phyloP scores from a whole-genome alignment of 2,329 filamentous ascomycete species.

The Coleophoma eucalyptorum region DNA sequence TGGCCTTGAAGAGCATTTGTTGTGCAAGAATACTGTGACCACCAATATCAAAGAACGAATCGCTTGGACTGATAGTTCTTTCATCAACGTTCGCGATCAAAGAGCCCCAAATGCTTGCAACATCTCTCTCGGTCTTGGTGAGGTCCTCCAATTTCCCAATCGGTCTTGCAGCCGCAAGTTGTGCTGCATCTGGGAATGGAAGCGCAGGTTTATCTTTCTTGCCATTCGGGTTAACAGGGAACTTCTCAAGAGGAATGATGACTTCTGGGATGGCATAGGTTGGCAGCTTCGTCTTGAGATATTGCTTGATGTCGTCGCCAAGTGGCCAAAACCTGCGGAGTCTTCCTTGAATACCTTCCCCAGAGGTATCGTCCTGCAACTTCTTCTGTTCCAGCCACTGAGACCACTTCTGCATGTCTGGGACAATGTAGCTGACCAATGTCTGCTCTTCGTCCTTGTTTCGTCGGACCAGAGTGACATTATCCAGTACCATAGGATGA shows the following conservation, averaged over 20 bases:
- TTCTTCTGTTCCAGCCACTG: constrained; percentile 61
- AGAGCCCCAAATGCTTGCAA: constrained; percentile 73
- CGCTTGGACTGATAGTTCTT: constrained; percentile 60
- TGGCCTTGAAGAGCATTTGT: constrained; percentile 71
- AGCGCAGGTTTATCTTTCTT: constrained; percentile 78
- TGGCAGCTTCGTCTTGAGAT: constrained; percentile 69
- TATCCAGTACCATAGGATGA: constrained; percentile 75
- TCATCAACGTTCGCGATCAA: constrained; percentile 64
- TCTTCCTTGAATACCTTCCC: constrained; percentile 33
- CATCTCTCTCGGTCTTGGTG: constrained; percentile 55
- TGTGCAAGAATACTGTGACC: constrained; percentile 81
- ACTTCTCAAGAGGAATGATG: constrained; percentile 66
- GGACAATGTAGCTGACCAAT: constrained; percentile 86
- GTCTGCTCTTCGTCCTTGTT: constrained; percentile 82
- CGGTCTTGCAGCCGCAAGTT: constrained; percentile 54
- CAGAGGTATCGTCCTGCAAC: constrained; percentile 37
- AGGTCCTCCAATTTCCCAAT: constrained; percentile 37
- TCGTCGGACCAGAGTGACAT: constrained; percentile 78
- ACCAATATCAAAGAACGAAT: constrained; percentile 73
- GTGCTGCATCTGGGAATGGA: constrained; percentile 74
- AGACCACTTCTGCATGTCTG: constrained; percentile 72
- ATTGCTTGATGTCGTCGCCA: constrained; percentile 52
- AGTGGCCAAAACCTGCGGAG: constrained; percentile 36
- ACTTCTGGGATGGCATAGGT: constrained; percentile 72
- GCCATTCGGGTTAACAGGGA: constrained; percentile 81